Evolutionary conservation across 2,329 filamentous ascomycete species (phyloP).

Genomic region (Endoconidiophora laricicola): DNA sequence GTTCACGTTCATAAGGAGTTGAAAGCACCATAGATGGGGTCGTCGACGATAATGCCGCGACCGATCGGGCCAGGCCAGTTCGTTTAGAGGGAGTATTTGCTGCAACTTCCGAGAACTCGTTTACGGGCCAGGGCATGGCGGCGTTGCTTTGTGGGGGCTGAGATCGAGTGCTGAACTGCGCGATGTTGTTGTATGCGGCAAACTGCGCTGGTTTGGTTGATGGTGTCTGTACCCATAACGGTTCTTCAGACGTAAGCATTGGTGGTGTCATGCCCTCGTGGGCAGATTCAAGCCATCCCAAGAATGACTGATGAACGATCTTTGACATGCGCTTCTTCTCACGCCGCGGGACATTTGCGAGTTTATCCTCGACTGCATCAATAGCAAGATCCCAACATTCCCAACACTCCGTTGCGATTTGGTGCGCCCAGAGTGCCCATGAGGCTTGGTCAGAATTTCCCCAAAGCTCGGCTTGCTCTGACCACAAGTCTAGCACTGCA

Average conservation of each 20-base stretch:
- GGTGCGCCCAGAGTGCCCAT: constrained; percentile 7
- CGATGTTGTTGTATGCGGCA: constrained; percentile 5
- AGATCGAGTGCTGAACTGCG: constrained; percentile 8
- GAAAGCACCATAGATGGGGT: constrained; percentile 28
- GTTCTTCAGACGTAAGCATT: not conserved
- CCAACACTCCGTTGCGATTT: constrained; percentile 11
- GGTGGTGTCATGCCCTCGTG: not conserved
- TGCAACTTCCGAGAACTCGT: constrained; percentile 13
- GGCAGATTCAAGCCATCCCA: constrained; percentile 8
- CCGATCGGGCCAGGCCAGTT: constrained; percentile 25
- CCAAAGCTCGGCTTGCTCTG: constrained; percentile 3
- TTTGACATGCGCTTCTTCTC: constrained; percentile 9
- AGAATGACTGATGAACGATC: constrained; percentile 6
- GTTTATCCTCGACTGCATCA: constrained; percentile 12
- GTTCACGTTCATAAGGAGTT: constrained; percentile 25
- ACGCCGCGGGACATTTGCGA: constrained; percentile 13
- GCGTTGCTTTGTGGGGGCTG: constrained; percentile 1
- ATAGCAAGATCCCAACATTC: constrained; percentile 13
- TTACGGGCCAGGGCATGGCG: not conserved
- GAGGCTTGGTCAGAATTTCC: not conserved
- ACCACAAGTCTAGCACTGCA: constrained; percentile 7
- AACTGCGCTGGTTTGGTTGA: not conserved
- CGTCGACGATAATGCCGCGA: constrained; percentile 24
- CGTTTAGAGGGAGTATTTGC: constrained; percentile 30
- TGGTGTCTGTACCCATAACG: constrained; percentile 6